phyloP scores from a whole-genome alignment of 169 alveolate genomes.

The Plasmodium inui region DNA sequence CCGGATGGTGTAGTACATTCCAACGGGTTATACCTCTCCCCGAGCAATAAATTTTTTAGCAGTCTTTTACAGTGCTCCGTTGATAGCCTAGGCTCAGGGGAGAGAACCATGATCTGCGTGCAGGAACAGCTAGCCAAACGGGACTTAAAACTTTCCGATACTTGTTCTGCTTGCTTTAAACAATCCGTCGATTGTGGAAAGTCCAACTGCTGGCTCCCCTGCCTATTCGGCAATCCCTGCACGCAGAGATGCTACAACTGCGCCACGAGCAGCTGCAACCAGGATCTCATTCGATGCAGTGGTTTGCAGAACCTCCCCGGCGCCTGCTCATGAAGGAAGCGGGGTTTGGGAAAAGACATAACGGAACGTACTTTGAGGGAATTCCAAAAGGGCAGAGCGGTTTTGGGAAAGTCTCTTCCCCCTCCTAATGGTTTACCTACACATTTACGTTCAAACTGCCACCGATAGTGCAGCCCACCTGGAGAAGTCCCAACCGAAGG shows the following conservation, averaged over 20 bases:
- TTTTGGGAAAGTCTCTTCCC: background rate
- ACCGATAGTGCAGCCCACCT: background rate
- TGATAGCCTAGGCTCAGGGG: slow-evolving; percentile 68
- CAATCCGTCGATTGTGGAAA: slow-evolving; percentile 65
- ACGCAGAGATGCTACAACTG: slow-evolving; percentile 27
- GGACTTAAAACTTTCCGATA: slow-evolving; percentile 35
- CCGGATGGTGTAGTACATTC: background rate
- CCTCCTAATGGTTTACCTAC: background rate
- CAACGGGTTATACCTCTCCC: background rate
- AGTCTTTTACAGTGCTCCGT: slow-evolving; percentile 52
- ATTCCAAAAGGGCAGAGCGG: background rate
- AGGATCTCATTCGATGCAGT: slow-evolving; percentile 29
- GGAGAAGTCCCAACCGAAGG: background rate
- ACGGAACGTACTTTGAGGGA: background rate
- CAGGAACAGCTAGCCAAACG: slow-evolving; percentile 36
- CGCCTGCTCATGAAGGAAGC: slow-evolving; percentile 26
- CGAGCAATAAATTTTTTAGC: slow-evolving; percentile 47
- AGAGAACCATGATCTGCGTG: slow-evolving; percentile 53
- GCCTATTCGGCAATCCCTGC: slow-evolving; percentile 60
- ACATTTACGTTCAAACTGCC: background rate
- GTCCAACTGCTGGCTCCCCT: slow-evolving; percentile 64
- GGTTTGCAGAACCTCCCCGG: slow-evolving; percentile 41
- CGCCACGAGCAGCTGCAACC: slow-evolving; percentile 18
- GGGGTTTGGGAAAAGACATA: no score
- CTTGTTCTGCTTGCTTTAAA: slow-evolving; percentile 47